Evolutionary conservation across 805 yeast genomes (phyloP), one percentile per base, ranked within the genome.

Genomic region (Cyberlindnera saturnus): DNA sequence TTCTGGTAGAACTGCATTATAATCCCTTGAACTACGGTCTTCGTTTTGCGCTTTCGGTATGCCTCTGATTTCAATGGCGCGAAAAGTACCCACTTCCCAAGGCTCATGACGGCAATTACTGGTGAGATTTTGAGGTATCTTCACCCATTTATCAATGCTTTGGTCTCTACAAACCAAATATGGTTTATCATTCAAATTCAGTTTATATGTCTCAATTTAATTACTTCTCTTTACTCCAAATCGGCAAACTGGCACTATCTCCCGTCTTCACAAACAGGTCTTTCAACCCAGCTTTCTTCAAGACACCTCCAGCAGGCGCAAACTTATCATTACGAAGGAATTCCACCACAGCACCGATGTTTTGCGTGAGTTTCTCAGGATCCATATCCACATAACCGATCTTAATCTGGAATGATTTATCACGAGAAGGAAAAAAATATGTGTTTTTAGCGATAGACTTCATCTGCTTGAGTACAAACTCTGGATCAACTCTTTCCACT

Each of bases 221-320:
- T 38, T 38, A 51, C 50, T 41, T 14, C 29, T 20, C 29, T 26
- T 26, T n/a, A n/a, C n/a, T n/a, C 32, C 59, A 68, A 5, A 82
- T 64, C 2, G 90, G 91, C 51, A 85, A 64, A 59, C 86, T 77
- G 15, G 73, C 69, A 61, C 90, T 82, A 34, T 78, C 82, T 37
- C 77, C 70, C 0, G 88, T 80, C 61, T 83, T 84, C 34, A 85
- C 66, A 53, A 77, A 78, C 14, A 82, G 61, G 20, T 73, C 74
- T 11, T 61, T 69, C 11, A 84, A 64, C 33, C 71, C 71, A 15
- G 66, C 63, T 17, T 70, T 71, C 44, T 66, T 66, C 26, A 80
- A 59, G 4, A 77, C 56, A 3, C 87, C 87, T 10, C 87, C 86
- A 41, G 56, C 51, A 3, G 85, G 84, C 48, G 57, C 65, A 52